Evolutionary conservation across 2,329 filamentous ascomycete species (phyloP), one percentile per base, ranked within the genome.

Genomic region (Penicillium freii): DNA sequence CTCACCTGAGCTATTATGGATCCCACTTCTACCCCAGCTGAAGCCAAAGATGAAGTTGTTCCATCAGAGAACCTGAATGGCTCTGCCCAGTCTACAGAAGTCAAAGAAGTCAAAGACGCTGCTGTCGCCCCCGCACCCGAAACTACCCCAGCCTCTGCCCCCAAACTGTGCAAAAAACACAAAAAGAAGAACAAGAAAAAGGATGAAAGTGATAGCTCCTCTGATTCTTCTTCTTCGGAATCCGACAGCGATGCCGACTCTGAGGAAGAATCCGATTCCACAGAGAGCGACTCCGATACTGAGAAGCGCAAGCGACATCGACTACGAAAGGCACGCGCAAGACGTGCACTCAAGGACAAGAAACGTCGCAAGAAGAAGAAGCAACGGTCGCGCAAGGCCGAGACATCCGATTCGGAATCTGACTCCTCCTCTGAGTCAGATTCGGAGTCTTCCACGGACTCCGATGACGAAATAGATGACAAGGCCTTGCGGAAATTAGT

Each of bases 301-400:
- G 68, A 68, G 13, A 59, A 61, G 19, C 67, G 68, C 62, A 69
- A 54, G 60, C 71, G 75, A 50, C 66, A 72, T 51, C 76, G 77
- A 52, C 65, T 69, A 59, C 63, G 66, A 54, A 79, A 77, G 61
- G 61, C 66, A 4, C 78, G 72, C 42, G 51, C 67, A 6, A 75
- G 68, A 38, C 72, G 73, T 55, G 57, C 63, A 1, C 58, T 65
- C 33, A 74, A 70, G 43, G 63, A 69, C 27, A 59, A 62, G 25
- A 66, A 61, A 33, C 59, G 62, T 21, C 55, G 57, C 10, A 66
- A 63, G 50, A 73, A 77, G 66, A 74, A 72, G 42, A 79, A 75
- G 67, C 67, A 70, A 43, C 75, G 73, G 56, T 63, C 72, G 8
- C 72, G 66, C 70, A 74, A 67, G 66, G 67, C 62, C 1, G 48